phyloP scores from a whole-genome alignment of 176 grass and related monocot species.

The Aegilops tauschii region DNA sequence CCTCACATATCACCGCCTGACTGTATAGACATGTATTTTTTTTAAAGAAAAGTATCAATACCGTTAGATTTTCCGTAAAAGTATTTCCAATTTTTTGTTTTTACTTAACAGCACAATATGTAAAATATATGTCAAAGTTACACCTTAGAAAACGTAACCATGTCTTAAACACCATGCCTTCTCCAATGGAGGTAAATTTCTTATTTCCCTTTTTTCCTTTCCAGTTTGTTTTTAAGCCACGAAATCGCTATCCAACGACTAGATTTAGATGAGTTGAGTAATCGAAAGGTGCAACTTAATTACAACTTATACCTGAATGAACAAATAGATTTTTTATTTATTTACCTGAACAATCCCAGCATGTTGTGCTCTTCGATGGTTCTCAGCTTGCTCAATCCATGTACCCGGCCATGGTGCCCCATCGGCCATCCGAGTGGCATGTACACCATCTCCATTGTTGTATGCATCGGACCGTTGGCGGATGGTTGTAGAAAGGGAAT shows the following conservation, averaged over 20 bases:
- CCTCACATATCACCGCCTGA: too few relatives aligned
- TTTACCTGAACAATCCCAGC: constrained; percentile 31
- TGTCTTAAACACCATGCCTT: too few relatives aligned
- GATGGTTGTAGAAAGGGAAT: constrained; percentile 23
- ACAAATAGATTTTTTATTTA: too few relatives aligned
- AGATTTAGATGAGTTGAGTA: neutral
- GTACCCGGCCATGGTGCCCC: constrained; percentile 41
- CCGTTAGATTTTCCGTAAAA: too few relatives aligned
- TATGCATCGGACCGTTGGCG: constrained; percentile 28
- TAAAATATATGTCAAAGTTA: too few relatives aligned
- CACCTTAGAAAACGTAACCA: too few relatives aligned
- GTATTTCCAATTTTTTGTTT: too few relatives aligned
- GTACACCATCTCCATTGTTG: neutral
- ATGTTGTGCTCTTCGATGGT: constrained; percentile 39
- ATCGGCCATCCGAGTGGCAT: constrained; percentile 49
- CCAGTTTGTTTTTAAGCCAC: too few relatives aligned
- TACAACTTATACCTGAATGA: neutral
- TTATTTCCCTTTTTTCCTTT: neutral
- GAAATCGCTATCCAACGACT: too few relatives aligned
- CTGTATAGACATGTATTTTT: too few relatives aligned
- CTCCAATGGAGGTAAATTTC: neutral
- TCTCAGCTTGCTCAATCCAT: constrained; percentile 30
- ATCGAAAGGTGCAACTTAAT: neutral
- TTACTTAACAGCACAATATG: too few relatives aligned
- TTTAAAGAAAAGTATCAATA: too few relatives aligned